Conservation (phyloP, 805 yeast genomes). For the Starmerella floris region DNA sequence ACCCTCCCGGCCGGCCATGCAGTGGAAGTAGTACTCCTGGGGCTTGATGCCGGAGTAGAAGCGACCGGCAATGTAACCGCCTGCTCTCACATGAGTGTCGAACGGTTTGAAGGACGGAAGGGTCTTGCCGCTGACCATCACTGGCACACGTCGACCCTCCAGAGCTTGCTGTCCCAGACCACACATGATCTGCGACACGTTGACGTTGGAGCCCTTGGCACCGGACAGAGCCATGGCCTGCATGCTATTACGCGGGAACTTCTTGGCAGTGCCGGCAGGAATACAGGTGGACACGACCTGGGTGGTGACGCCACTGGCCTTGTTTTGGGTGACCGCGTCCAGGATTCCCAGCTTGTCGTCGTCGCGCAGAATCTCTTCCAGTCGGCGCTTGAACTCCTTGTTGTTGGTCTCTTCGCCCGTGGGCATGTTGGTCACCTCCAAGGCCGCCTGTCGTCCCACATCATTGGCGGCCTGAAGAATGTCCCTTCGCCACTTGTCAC, state of each 20-base stretch:
- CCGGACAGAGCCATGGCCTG: conserved; percentile 99
- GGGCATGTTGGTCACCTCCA: conserved; percentile 80
- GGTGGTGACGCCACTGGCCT: conserved; percentile 85
- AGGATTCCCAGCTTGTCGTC: conserved; percentile 81
- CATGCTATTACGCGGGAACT: conserved; percentile 92
- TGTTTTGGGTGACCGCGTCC: conserved; percentile 90
- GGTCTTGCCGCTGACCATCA: conserved; percentile 96
- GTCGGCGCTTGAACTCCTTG: conserved; percentile 67
- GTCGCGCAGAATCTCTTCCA: conserved; percentile 91
- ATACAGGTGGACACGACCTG: conserved; percentile 88
- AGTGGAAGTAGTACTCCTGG: conserved; percentile 98
- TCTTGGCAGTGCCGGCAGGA: conserved; percentile 91
- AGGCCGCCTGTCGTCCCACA: conserved; percentile 82
- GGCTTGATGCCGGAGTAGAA: conserved; percentile 97
- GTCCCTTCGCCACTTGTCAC: conserved; percentile 77
- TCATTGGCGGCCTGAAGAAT: conserved; percentile 65
- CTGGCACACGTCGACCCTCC: conserved; percentile 98
- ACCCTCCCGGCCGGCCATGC: conserved; percentile 99
- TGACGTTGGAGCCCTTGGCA: conserved; percentile 97
- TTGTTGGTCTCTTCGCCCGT: conserved; percentile 38
- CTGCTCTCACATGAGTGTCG: conserved; percentile 95
- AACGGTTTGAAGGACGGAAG: conserved; percentile 91
- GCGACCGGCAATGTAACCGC: conserved; percentile 94
- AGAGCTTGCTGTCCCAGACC: conserved; percentile 96
- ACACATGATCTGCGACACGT: conserved; percentile 99